Evolutionary conservation across 2,329 filamentous ascomycete species (phyloP).

Genomic region (Ophiostoma sp.): DNA sequence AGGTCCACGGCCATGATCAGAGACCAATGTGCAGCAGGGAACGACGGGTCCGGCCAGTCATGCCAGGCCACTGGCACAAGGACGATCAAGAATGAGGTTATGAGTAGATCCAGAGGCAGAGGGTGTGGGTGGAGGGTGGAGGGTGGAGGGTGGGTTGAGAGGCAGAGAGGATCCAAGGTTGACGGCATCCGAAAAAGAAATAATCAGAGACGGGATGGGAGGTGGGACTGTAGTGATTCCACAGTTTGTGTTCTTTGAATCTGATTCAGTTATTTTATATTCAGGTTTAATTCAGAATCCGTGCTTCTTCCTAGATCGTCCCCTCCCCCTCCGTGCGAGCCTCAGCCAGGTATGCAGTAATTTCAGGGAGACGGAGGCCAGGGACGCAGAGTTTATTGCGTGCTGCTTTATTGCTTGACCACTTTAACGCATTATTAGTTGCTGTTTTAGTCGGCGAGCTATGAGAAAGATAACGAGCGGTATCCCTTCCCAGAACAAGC

Average conservation of each 20-base stretch:
- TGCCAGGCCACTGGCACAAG: neutral
- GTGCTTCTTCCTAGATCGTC: neutral
- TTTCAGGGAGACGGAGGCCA: neutral
- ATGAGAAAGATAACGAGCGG: neutral
- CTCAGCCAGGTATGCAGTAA: neutral
- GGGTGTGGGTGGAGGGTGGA: neutral
- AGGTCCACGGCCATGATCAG: neutral
- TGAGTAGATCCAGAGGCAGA: neutral
- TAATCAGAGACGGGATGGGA: neutral
- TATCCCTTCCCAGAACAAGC: constrained; percentile 6
- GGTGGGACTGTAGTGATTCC: no score
- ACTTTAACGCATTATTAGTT: no score
- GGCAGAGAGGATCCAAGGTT: neutral
- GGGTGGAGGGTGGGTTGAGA: neutral
- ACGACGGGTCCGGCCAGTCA: no score
- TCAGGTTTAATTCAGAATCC: no score
- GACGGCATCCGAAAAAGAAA: neutral
- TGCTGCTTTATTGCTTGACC: neutral
- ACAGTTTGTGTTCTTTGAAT: no score
- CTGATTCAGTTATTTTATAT: no score
- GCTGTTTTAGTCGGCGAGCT: no score
- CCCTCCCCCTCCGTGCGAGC: neutral
- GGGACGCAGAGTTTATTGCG: neutral
- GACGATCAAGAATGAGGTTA: constrained; percentile 7
- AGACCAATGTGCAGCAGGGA: no score